Evolutionary conservation across 371 early-diverging fungal genomes (phyloP), one percentile per base, ranked within the genome.

Genomic region (Dinochytrium kinnereticum): DNA sequence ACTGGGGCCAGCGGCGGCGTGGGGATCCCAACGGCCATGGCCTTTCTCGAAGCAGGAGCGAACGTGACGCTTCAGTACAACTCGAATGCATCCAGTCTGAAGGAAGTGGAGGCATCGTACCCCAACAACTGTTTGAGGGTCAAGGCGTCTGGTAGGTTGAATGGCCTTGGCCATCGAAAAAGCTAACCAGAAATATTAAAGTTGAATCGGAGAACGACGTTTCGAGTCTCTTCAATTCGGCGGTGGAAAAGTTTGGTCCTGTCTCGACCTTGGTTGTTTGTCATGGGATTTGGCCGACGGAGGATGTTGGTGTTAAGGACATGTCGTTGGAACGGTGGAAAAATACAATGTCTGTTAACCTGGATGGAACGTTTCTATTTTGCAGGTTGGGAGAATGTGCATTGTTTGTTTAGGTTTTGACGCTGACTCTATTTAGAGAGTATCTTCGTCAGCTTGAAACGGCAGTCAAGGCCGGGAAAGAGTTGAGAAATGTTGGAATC

Each of bases 251-350:
- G 1, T 74, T 83, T 7, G 86, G 87, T 17, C 75, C 80, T 0
- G 75, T 85, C 34, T 70, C 84, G 0, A 73, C 80, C 21, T 71
- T 87, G 55, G 71, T 87, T n/a, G 85, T 86, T 28, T 79, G 72
- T 68, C 87, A 87, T 57, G 87, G 87, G 33, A 81, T 87, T 59
- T 86, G 86, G 84, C 84, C 87, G 21, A n/a, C 75, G 1, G 75
- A 76, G 31, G 81, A 81, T 38, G 74, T 84, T 1, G 49, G 65
- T 10, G 76, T 87, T 28, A 85, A 78, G 66, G 86, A 87, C 70
- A 82, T 87, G 87, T 34, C 73, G 0, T 69, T 82, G 19, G 73
- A 78, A n/a, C 75, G 82, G 33, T 87, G 86, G 86, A 64, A 36
- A 59, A 67, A 69, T 59, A 87, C 84, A 0, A 57, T 87, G 5